Conservation (phyloP, 2,329 filamentous ascomycete genomes). For the Epicoccum nigrum region DNA sequence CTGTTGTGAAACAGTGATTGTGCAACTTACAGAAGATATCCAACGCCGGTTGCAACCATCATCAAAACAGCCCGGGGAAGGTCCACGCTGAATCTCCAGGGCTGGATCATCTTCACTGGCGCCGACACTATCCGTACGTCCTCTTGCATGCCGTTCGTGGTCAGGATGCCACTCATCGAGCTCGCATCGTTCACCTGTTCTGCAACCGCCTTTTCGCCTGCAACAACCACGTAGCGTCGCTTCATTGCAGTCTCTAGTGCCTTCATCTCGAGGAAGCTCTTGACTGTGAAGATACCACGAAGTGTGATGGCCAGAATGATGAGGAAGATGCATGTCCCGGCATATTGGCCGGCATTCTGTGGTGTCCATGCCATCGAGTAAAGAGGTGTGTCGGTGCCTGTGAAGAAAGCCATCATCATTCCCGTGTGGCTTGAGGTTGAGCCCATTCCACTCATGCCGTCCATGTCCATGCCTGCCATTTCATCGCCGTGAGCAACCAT, state of each 20-base stretch:
- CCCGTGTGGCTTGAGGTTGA: conserved; percentile 25
- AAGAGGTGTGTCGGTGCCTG: conserved; percentile 65
- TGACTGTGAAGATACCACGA: conserved; percentile 74
- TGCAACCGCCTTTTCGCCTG: conserved; percentile 65
- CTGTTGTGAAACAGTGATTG: not conserved
- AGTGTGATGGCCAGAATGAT: conserved; percentile 74
- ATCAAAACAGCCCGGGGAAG: conserved; percentile 73
- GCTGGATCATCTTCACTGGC: conserved; percentile 60
- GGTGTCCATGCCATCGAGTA: conserved; percentile 79
- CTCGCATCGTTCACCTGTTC: conserved; percentile 62
- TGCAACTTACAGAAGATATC: conserved; percentile 79
- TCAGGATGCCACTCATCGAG: conserved; percentile 69
- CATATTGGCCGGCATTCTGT: conserved; percentile 71
- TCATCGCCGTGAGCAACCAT: conserved; percentile 42
- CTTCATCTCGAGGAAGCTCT: conserved; percentile 64
- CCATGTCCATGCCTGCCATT: conserved; percentile 26
- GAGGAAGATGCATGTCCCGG: conserved; percentile 90
- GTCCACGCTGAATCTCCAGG: conserved; percentile 84
- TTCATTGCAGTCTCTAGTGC: conserved; percentile 76
- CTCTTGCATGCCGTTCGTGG: conserved; percentile 81
- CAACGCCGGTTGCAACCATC: conserved; percentile 74
- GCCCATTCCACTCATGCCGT: conserved; percentile 29
- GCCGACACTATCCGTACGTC: conserved; percentile 74
- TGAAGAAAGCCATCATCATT: conserved; percentile 70
- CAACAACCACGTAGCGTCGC: conserved; percentile 77